Percentiles rank a stretch among this genome's conserved stretches.
Evolutionary conservation across 83 land plant genomes (phyloP).

Genomic region (Diphasiastrum complanatum): DNA sequence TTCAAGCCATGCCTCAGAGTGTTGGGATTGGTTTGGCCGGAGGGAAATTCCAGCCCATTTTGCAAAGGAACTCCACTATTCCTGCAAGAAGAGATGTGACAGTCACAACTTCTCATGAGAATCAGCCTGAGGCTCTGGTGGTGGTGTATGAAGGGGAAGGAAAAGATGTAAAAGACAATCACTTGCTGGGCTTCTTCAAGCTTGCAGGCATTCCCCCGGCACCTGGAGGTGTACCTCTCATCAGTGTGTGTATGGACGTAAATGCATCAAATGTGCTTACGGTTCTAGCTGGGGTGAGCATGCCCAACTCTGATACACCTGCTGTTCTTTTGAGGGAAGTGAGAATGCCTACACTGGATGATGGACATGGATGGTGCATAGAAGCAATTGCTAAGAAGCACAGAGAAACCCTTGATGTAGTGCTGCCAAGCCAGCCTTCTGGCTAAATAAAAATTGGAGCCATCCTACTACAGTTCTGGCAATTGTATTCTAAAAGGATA

Average conservation of each 20-base stretch:
- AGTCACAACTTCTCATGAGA: slow-evolving; percentile 10
- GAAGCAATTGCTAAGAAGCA: too few species aligned
- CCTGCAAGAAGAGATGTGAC: slow-evolving; percentile 1
- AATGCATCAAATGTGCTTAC: slow-evolving; percentile 5
- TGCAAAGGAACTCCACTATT: slow-evolving; percentile 35
- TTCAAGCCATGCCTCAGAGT: slow-evolving; percentile 52
- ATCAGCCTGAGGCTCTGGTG: slow-evolving; percentile 1
- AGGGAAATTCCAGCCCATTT: slow-evolving; percentile 34
- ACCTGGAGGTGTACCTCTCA: neutral
- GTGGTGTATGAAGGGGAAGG: slow-evolving; percentile 1
- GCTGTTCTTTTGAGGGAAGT: neutral
- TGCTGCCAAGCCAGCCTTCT: too few species aligned
- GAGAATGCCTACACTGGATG: neutral
- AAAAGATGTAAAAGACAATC: neutral
- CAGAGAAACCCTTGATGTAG: too few species aligned
- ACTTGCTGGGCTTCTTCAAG: slow-evolving; percentile 9
- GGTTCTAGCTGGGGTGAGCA: neutral
- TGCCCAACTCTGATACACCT: neutral
- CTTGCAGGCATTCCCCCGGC: slow-evolving; percentile 2
- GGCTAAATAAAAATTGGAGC: too few species aligned
- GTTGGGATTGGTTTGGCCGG: slow-evolving; percentile 46
- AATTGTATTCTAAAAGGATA: too few species aligned
- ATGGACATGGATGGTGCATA: neutral
- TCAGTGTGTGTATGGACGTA: slow-evolving; percentile 3
- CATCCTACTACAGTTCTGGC: too few species aligned